Base-by-base conservation (phyloP, 2,329 filamentous ascomycete species). In the Exophiala mesophila region DNA sequence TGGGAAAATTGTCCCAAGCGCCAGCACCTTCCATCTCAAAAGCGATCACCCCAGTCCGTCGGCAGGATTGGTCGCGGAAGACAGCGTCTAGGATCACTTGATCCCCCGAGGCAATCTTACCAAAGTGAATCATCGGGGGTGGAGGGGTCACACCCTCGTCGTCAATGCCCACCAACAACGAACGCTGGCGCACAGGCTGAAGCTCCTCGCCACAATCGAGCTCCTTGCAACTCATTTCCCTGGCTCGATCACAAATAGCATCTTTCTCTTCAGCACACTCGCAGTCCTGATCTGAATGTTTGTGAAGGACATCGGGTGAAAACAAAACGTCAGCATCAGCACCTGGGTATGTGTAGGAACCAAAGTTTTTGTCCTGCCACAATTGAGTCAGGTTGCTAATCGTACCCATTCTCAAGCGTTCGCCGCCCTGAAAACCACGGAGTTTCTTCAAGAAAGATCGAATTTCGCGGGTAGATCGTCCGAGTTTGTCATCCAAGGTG, bases 31-130 rank as follows among this genome's bases (percentile, higher is more conserved):
- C 51, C 53, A 55, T 57, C 36, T 57, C 54, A 31, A 55, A 55
- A 9, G 47, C 54, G 21, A 57, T 49, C 17, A 57, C 17, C 7
- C 42, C 38, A 9, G 50, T 28, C 12, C 44, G 10, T 7, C 41
- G 26, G 4, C 64, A 59, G 13, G 69, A 53, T 0, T 17, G 10
- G 38, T 71, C 68, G 9, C 68, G 59, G 12, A 61, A 48, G 9
- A 52, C 34, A 1, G 59, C 63, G 9, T 61, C 62, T 31, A 65
- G 68, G 45, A 73, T 64, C 1, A 72, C 63, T 1, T 55, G 57
- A 36, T 71, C 61, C 10, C 60, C 65, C 1, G 65, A 69, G 3
- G 58, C 68, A 2, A 71, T 58, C 0, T 47, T 39, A 0, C 68
- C 68, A 20, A 70, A 52, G 34, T 67, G 62, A 0, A 70, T 43